Conservation (phyloP, 768 basidiomycete species). For the Termitomyces sp. region DNA sequence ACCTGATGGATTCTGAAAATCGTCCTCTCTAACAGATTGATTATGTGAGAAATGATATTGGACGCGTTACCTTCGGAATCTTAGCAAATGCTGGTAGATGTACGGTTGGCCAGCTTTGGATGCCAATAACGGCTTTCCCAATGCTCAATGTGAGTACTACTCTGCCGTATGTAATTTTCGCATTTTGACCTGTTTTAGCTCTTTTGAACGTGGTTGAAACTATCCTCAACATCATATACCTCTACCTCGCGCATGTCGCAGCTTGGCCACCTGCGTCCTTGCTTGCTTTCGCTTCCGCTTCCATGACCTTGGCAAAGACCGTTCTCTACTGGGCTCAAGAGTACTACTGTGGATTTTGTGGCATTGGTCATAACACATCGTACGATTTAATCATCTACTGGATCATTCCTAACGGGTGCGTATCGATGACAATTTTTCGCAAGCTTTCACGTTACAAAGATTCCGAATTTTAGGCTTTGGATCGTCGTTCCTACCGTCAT, state of each 20-base stretch:
- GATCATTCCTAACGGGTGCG: slow-evolving; percentile 78
- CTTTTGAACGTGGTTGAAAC: slow-evolving; percentile 78
- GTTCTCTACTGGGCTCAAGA: slow-evolving; percentile 79
- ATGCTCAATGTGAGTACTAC: slow-evolving; percentile 66
- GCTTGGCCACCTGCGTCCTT: slow-evolving; percentile 62
- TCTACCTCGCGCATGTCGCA: slow-evolving; percentile 66
- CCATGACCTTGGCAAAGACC: slow-evolving; percentile 86
- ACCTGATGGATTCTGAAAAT: background rate
- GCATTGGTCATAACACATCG: slow-evolving; percentile 66
- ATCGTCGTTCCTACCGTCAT: slow-evolving; percentile 65
- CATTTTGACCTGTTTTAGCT: slow-evolving; percentile 37
- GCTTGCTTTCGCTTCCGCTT: slow-evolving; percentile 63
- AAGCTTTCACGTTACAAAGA: background rate
- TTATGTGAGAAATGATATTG: slow-evolving; percentile 17
- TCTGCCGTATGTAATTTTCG: background rate
- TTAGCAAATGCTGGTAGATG: slow-evolving; percentile 33
- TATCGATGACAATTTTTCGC: background rate
- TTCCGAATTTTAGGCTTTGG: slow-evolving; percentile 52
- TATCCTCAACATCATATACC: slow-evolving; percentile 62
- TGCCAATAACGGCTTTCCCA: slow-evolving; percentile 72
- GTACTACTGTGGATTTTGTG: slow-evolving; percentile 69
- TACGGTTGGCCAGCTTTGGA: slow-evolving; percentile 70
- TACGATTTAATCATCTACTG: slow-evolving; percentile 51
- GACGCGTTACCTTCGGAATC: background rate
- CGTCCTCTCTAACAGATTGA: slow-evolving; percentile 21